Base-by-base conservation (phyloP, 805 yeast species). In the Candida dajiaensis region DNA sequence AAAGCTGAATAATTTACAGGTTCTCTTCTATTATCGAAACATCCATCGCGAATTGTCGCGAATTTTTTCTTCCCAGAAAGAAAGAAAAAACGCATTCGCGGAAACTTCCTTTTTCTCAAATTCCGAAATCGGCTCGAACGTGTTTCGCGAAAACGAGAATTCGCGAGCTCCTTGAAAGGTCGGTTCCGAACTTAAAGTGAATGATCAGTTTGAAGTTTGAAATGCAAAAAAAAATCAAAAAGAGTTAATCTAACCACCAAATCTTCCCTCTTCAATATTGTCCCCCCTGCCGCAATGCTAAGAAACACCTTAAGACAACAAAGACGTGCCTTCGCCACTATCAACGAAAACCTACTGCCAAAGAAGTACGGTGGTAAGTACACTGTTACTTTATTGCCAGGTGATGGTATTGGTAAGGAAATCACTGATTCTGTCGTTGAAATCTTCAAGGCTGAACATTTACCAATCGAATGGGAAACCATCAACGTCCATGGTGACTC, bases 341-440 rank as follows among this genome's bases (percentile, higher is more conserved):
- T 56, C 46, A 76, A 84, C 46, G 85, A 80, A 65, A 61, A 77
- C 50, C 77, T 77, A 53, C 74, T 86, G 62, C 95, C 96, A 62
- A 88, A 88, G 74, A 85, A 87, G 71, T 89, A 88, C 72, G 98
- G 98, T 58, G 96, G 97, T 52, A 83, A 83, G 66, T 90, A 80
- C 77, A 86, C 92, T 44, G 97, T 94, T 48, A 92, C 99, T 43
- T 77, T 92, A 67, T 84, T 92, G 59, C 98, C 98, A 49, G 97
- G 99, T 71, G 99, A 92, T 66, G 98, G 98, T 79, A 85, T 90
- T 57, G 99, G 99, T 69, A 84, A 83, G 64, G 97, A 90, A 74
- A 87, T 90, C 66, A 85, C 98, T 49, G 92, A 86, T 68, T 85
- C 97, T 22, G 99, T 92, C 50, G 83, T 85, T 68, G 80, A 88